phyloP scores from a whole-genome alignment of 176 grass and related monocot species.

The maize (Zea mays) region DNA sequence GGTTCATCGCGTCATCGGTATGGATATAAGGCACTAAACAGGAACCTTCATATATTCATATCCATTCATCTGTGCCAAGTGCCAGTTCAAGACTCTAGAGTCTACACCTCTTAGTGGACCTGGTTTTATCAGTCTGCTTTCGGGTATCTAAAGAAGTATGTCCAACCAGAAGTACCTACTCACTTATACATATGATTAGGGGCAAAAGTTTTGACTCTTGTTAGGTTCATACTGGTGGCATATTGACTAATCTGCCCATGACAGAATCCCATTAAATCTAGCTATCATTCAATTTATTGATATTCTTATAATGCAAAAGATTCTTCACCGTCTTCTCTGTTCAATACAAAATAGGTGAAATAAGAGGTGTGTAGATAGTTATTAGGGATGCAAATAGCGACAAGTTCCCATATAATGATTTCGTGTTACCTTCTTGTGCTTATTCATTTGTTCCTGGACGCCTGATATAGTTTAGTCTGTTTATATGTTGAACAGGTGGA shows the following conservation, averaged over 20 bases:
- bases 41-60: not conserved
- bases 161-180: not conserved
- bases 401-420: not conserved
- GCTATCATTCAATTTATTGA: not conserved
- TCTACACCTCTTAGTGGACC: not conserved
- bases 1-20: not conserved
- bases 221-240: not conserved
- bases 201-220: not conserved
- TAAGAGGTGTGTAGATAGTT: not conserved
- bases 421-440: slow-evolving; percentile 1
- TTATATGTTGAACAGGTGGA: slow-evolving; percentile 59
- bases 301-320: not conserved
- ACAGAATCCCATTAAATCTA: not conserved
- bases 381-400: not conserved
- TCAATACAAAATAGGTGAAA: not conserved
- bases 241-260: not conserved
- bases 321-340: not conserved
- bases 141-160: not conserved
- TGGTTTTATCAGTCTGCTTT: not conserved
- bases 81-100: not conserved
- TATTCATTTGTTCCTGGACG: slow-evolving; percentile 11
- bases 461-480: slow-evolving; percentile 21
- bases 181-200: not conserved
- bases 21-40: not conserved
- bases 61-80: not conserved